Evolutionary conservation across 1,139 yeast genomes (phyloP).

Genomic region (Kodamaea sp.): DNA sequence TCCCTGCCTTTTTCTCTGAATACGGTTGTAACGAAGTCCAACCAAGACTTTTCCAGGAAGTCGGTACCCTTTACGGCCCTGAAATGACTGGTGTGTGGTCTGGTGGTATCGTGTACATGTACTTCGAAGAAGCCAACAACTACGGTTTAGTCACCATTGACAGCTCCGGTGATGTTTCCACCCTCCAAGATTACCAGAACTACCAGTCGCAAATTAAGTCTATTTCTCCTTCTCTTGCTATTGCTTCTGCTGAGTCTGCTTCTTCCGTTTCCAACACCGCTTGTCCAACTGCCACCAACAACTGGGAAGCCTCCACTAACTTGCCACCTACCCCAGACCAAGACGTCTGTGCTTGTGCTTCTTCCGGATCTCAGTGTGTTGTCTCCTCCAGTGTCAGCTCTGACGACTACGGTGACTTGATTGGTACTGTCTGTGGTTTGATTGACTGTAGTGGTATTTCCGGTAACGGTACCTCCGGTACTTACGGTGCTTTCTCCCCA

Average conservation of each 20-base stretch:
- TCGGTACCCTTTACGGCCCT: constrained; percentile 57
- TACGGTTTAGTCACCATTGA: constrained; percentile 69
- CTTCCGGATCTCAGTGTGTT: constrained; percentile 18
- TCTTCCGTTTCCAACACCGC: constrained; percentile 18
- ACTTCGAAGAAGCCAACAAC: constrained; percentile 62
- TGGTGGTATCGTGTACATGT: constrained; percentile 82
- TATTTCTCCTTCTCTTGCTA: constrained; percentile 34
- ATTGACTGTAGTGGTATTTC: constrained; percentile 54
- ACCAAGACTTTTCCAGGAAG: constrained; percentile 76
- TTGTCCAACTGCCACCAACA: constrained; percentile 44
- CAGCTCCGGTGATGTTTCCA: constrained; percentile 36
- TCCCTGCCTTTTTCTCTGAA: constrained; percentile 89
- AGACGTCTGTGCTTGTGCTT: constrained; percentile 54
- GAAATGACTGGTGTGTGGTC: constrained; percentile 39
- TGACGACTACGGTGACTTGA: constrained; percentile 50
- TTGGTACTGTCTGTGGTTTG: constrained; percentile 51
- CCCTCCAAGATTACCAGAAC: constrained; percentile 57
- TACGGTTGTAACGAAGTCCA: constrained; percentile 79
- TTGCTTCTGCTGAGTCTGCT: constrained; percentile 16
- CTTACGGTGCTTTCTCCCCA: constrained; percentile 27
- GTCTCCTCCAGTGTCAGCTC: constrained; percentile 17
- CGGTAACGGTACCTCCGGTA: constrained; percentile 54
- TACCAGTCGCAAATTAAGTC: constrained; percentile 50
- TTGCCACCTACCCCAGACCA: constrained; percentile 74
- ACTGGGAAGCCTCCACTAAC: constrained; percentile 27